phyloP scores from a whole-genome alignment of 2,329 filamentous ascomycete species.

The Orbilia blumenaviensis region DNA sequence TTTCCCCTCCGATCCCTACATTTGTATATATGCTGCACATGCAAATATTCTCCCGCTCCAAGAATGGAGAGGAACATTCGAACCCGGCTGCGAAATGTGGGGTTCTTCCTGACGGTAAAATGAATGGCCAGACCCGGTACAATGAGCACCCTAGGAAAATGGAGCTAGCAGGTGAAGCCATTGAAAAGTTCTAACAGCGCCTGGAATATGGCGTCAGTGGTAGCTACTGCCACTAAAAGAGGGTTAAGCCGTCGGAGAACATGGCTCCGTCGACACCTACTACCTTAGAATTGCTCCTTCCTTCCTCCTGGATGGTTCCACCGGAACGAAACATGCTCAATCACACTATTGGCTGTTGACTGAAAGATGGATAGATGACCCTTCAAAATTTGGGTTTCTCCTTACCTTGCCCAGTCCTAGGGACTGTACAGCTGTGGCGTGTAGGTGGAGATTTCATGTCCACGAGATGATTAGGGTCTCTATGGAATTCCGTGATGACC shows the following conservation, averaged over 20 bases:
- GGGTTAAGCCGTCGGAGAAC: constrained; percentile 30
- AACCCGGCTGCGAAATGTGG: constrained; percentile 1
- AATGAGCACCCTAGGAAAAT: neutral
- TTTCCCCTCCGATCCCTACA: constrained; percentile 18
- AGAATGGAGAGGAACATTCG: neutral
- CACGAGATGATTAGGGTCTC: constrained; percentile 1
- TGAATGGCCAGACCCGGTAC: neutral
- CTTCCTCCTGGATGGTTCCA: neutral
- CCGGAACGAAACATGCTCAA: neutral
- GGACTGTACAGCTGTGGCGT: constrained; percentile 35
- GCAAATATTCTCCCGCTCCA: constrained; percentile 19
- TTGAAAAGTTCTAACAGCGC: neutral
- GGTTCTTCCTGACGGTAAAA: constrained; percentile 32
- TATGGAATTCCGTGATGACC: constrained; percentile 14
- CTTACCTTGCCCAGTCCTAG: neutral
- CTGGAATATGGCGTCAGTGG: constrained; percentile 17
- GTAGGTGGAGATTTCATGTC: constrained; percentile 31
- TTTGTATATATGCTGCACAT: neutral
- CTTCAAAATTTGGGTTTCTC: constrained; percentile 25
- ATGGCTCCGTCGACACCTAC: constrained; percentile 29
- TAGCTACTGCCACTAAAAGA: neutral
- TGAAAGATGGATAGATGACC: constrained; percentile 24
- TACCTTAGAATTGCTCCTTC: neutral
- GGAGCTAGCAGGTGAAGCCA: constrained; percentile 1
- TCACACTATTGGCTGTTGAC: neutral